Base-by-base conservation (phyloP, 2,329 filamentous ascomycete genomes). In the Stemphylium vesicarium region DNA sequence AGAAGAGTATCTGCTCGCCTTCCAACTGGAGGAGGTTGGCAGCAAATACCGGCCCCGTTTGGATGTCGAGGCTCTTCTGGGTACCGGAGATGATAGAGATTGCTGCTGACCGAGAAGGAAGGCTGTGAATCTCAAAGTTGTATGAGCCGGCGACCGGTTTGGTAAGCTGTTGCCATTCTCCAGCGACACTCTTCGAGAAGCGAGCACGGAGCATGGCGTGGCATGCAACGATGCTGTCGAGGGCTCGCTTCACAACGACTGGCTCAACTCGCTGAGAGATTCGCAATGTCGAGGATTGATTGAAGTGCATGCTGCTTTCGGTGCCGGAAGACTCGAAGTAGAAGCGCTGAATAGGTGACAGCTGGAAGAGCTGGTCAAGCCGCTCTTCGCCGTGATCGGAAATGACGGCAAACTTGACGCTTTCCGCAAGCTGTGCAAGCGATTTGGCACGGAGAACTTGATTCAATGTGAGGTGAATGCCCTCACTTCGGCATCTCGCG, bases 271-370 rank as follows among this genome's bases (percentile, higher is more conserved):
- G 57, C 13, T 62, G 68, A 5, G 71, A 64, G 7, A 81, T 41
- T 1, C 69, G 68, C 4, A 82, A 59, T 0, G 76, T 70, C 37
- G 79, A 79, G 9, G 76, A 80, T 53, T 82, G 80, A 50, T 81
- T 81, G 66, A 79, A 80, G 20, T 76, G 76, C 5, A 64, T 62
- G 15, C 77, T 65, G 3, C 73, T 74, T 1, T 75, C 62, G 11
- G 64, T 51, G 8, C 58, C 58, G 29, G 61, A 62, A 2, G 57
- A 64, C n/a, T 73, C 51, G 51, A 81, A 79, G 51, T 79, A 80
- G 32, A 80, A 65, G 15, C 72, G 66, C 50, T 82, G 80, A 18
- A 81, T 77, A 0, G 80, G 80, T 0, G 79, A 78, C 1, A 82
- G 61, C 0, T 66, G 63, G 48, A 80, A 82, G 0, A 63, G 64